Evolutionary conservation across 2,329 filamentous ascomycete species (phyloP), one percentile per base, ranked within the genome.

Genomic region (Zalaria sp.): DNA sequence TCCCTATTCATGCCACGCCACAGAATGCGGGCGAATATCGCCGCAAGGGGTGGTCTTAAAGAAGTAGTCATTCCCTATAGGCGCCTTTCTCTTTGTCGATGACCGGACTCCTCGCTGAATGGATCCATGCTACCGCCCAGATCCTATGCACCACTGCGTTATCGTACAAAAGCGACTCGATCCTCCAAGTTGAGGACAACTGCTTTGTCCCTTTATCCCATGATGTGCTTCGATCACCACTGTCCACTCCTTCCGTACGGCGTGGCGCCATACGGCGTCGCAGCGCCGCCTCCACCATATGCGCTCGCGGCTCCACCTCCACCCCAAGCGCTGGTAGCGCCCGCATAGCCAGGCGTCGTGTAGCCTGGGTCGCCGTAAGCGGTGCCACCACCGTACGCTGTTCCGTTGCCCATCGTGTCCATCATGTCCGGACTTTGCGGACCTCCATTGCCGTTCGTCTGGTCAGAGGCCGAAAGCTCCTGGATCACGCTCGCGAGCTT

Each of bases 401-500:
- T 84, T 32, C 60, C 61, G 44, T 77, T 73, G 35, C 73, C 72
- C 41, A 67, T 69, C 18, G 68, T 75, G 42, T 75, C 48, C 43
- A 50, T 49, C 27, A 44, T 65, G 50, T 70, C 68, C 3, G 67
- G 67, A 46, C 67, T 70, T 38, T 62, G 60, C 64, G 69, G 79
- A 41, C 75, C 63, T 8, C 49, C 60, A 35, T 62, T 62, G 1
- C 77, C 80, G 51, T 75, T 73, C 70, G 74, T 72, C 49, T 46
- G 51, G 42, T 50, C 57, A 47, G 65, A 60, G 46, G 75, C 73
- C 41, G 72, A 70, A 50, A 81, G 62, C 28, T 76, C 73, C 45
- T 75, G 69, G 46, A 94, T 81, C 34, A 95, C 75, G 3, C 72
- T 73, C 2, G 88, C 91, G 31, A 98, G 75, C 66, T 98, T 98